A percentile compares a stretch with the other conserved stretches of the same genome.
Evolutionary conservation across 1,284 basidiomycete genomes (phyloP).

Genomic region (Puccinia brachypodii): DNA sequence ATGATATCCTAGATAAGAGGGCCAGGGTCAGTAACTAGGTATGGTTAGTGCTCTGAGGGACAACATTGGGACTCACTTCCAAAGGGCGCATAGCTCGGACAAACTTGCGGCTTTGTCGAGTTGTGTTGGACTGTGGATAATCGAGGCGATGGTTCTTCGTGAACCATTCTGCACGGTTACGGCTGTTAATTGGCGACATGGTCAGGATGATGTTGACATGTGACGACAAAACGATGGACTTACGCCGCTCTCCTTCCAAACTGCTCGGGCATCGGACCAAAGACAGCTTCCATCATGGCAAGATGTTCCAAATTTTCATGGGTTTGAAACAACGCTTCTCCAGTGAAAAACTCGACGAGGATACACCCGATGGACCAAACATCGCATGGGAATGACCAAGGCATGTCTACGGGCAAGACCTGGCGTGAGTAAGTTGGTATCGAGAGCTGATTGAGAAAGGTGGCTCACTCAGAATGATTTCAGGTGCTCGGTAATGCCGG

Average conservation of each 20-base stretch:
- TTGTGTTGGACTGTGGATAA: constrained; percentile 84
- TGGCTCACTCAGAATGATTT: constrained; percentile 88
- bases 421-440: neutral
- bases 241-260: constrained; percentile 63
- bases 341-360: constrained; percentile 97
- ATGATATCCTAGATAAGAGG: constrained; percentile 30
- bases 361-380: constrained; percentile 99
- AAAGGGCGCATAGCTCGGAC: constrained; percentile 81
- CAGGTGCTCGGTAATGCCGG: constrained; percentile 96
- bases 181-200: constrained; percentile 60
- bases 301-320: constrained; percentile 93
- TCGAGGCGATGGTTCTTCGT: constrained; percentile 77
- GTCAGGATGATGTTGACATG: neutral
- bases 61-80: constrained; percentile 61
- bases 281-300: constrained; percentile 99
- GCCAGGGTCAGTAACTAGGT: neutral
- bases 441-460: neutral
- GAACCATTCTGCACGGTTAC: constrained; percentile 87
- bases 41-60: no score
- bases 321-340: constrained; percentile 95
- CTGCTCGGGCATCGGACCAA: constrained; percentile 90
- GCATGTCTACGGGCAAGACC: constrained; percentile 66
- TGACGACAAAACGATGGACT: constrained; percentile 43
- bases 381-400: constrained; percentile 98
- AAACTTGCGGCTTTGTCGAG: constrained; percentile 88